Base-by-base conservation (phyloP, 495 filamentous ascomycete species). In the Hypomontagnella submonticulosa region DNA sequence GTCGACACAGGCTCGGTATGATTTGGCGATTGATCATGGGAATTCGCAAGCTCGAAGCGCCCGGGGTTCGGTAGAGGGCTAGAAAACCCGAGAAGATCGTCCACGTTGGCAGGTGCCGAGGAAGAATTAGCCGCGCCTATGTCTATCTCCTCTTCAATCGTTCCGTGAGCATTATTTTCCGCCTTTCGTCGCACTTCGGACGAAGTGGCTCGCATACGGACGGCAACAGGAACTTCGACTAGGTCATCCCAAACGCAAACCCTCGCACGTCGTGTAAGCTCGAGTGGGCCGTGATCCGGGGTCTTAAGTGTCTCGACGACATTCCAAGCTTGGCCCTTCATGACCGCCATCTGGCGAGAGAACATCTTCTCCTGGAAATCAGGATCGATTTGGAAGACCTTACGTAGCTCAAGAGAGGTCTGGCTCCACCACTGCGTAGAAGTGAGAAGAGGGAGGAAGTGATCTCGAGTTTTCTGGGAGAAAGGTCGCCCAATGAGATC, bases 311-410 rank as follows among this genome's bases (percentile, higher is more conserved):
- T 97, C 79, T 99, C 95, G 7, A 99, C 93, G 2, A 99, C 95
- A 75, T 99, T 99, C 91, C 93, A 99, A 7, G 96, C 95, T 71
- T 99, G 95, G 4, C 95, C 95, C 79, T 99, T 99, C 91, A 99
- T 95, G 38, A 99, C 95, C 1, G 96, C 94, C 46, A 98, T 97
- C 71, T 99, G 95, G 52, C 90, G 84, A 13, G 92, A 92, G 76
- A 96, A 99, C 95, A 99, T 99, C 75, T 90, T 88, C 77, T 99
- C 95, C 70, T 98, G 91, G 74, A 99, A 99, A 76, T 98, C 95
- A 0, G 91, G 86, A 72, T 99, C 95, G 73, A 94, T 87, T 63
- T 89, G 87, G 70, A 99, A 99, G 18, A 96, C 85, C 41, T 85
- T 81, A 9, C 94, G 88, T 34, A 99, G 79, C 19, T 90, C 88